A percentile compares a stretch with the other conserved stretches of the same genome.
phyloP scores from a whole-genome alignment of 2,329 filamentous ascomycete genomes.

The Talaromyces funiculosus region DNA sequence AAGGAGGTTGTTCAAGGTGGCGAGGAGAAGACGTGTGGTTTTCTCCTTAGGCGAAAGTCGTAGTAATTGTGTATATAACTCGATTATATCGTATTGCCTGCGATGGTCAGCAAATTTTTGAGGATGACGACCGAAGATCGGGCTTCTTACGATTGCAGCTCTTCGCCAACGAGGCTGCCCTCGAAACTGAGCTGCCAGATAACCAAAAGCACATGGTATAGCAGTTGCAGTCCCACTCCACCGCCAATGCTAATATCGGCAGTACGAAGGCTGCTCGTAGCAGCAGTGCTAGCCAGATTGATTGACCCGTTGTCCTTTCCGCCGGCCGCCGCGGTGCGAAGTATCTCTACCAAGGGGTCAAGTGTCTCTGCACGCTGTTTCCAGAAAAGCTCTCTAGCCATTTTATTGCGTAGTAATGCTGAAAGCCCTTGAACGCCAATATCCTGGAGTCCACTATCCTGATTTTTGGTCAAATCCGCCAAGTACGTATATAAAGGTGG shows the following conservation, averaged over 20 bases:
- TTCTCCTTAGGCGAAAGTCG: constrained; percentile 95
- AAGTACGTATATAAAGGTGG: constrained; percentile 82
- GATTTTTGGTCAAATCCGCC: constrained; percentile 72
- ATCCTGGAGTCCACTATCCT: constrained; percentile 86
- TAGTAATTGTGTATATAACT: constrained; percentile 86
- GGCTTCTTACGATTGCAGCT: constrained; percentile 76
- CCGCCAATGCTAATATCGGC: constrained; percentile 61
- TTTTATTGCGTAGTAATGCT: constrained; percentile 67
- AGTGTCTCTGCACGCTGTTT: constrained; percentile 80
- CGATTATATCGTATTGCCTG: constrained; percentile 87
- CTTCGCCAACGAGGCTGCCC: constrained; percentile 61
- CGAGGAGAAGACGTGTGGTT: constrained; percentile 84
- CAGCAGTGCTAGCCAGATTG: constrained; percentile 41
- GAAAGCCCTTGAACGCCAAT: constrained; percentile 93
- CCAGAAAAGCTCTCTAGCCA: constrained; percentile 82
- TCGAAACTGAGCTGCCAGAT: constrained; percentile 98
- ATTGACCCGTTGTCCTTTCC: constrained; percentile 61
- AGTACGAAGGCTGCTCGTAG: constrained; percentile 54
- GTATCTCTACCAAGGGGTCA: constrained; percentile 72
- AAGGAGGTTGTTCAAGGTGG: constrained; percentile 83
- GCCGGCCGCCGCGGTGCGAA: constrained; percentile 68
- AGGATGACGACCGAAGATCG: background rate
- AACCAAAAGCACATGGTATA: constrained; percentile 90
- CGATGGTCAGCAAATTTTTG: constrained; percentile 10
- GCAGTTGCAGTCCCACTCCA: constrained; percentile 81